Evolutionary conservation across 2,329 filamentous ascomycete genomes (phyloP), one percentile per base, ranked within the genome.

Genomic region (Cercospora berteroae): DNA sequence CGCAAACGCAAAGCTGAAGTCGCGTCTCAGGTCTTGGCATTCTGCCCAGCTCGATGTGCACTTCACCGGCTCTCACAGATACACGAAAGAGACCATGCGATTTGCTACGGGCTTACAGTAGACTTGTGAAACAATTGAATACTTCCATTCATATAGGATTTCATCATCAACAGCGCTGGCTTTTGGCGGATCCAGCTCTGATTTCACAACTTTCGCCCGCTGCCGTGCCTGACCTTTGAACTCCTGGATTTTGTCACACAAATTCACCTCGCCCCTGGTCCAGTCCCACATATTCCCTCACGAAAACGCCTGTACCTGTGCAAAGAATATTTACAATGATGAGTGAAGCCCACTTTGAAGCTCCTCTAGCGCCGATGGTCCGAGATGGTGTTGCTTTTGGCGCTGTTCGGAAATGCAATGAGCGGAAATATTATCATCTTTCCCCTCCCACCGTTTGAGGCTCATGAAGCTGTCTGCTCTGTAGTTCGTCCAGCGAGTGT

Each of bases 251-350:
- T n/a, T 29, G 12, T 31, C 20, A 20, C 18, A 50, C 23, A 29
- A 57, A 57, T 36, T 60, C 33, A 60, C 18, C 31, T 56, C 42
- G 42, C 50, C 36, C 61, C 31, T 12, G 39, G 56, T 36, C 61
- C 50, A 63, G 27, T 57, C n/a, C 25, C 50, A 55, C 20, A 60
- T 7, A 9, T 36, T 59, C 50, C 59, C 64, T 20, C 44, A 13
- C 10, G 25, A 42, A 44, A 58, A 65, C 57, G 52, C 61, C 61
- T 63, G 50, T 42, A 25, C 61, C 61, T 69, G 63, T 69, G 69
- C 69, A 71, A 50, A 50, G 52, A 57, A 63, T 71, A 71, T 71
- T 68, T 71, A 71, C 69, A 63, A 56, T 42, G 33, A 33, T 29
- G 20, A 29, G 29, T 4, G 50, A 16, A 56, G 12, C 31, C 2